Conservation (phyloP, 768 basidiomycete species). For the Agaricus subrufescens region DNA sequence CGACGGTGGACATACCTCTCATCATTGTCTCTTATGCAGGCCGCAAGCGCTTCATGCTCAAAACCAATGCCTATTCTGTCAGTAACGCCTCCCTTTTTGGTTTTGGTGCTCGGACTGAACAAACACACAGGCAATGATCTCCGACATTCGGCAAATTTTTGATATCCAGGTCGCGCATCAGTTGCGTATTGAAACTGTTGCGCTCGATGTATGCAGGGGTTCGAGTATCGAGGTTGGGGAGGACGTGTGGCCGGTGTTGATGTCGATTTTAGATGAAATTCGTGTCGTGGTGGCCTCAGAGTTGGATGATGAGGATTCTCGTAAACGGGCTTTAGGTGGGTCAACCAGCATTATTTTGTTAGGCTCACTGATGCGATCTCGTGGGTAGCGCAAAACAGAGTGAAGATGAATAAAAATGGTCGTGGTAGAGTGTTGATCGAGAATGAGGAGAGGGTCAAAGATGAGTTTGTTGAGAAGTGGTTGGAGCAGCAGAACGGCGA, state of each 20-base stretch:
- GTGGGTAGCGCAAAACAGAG: not conserved
- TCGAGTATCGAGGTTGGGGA: slow-evolving; percentile 24
- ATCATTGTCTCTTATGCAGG: slow-evolving; percentile 5
- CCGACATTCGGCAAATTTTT: slow-evolving; percentile 15
- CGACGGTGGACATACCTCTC: not conserved
- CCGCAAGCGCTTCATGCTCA: slow-evolving; percentile 4
- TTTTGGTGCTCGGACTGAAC: not conserved
- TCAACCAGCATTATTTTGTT: not conserved
- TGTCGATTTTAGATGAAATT: slow-evolving; percentile 23
- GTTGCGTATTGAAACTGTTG: slow-evolving; percentile 19
- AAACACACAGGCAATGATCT: slow-evolving; percentile 18
- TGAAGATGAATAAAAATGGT: not conserved
- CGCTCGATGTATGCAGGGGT: slow-evolving; percentile 25
- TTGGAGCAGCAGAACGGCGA: not conserved
- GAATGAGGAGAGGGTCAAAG: not conserved
- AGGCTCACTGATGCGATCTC: not conserved
- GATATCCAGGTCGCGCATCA: slow-evolving; percentile 4
- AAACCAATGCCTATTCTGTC: not conserved
- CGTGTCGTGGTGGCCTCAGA: slow-evolving; percentile 11
- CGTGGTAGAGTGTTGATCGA: not conserved
- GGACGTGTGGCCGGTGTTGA: slow-evolving; percentile 24
- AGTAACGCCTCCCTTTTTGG: not conserved
- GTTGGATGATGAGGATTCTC: not conserved
- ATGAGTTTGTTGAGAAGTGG: not conserved
- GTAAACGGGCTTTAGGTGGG: not conserved